Base-by-base conservation (phyloP, 225 moss, liverwort and hornwort species). In the Marchantia polymorpha region DNA sequence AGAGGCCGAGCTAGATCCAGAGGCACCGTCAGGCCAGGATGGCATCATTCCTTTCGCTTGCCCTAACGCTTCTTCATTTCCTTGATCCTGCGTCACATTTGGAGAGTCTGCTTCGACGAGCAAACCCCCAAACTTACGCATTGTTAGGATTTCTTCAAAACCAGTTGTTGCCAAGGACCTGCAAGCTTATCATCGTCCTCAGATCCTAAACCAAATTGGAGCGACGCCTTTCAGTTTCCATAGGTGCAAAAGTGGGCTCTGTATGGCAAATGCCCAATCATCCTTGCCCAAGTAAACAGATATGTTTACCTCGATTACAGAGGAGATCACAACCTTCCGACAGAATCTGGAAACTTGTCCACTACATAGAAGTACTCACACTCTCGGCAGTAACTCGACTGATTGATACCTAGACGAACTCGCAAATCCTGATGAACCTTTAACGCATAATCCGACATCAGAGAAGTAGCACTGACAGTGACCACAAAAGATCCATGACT, bases 21-120 rank as follows among this genome's bases (percentile, higher is more conserved):
- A 85, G 82, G 89, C 83, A 89, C 88, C 89, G 83, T 96, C 93
- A 81, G 89, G 91, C 91, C 93, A 94, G 74, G 83, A 91, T 89
- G 89, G 89, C 92, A 92, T 94, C 92, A 90, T 92, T 90, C 94
- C 92, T 87, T 87, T 86, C 63, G 78, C 73, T 83, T 82, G 80
- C 85, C 81, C 73, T 79, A 86, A 80, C 86, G 85, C 83, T 83
- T 88, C 88, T 81, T 80, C 87, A 87, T 83, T 85, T 86, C 89
- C 87, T 79, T 84, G 76, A 66, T 87, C 79, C 74, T 77, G 79
- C 69, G 64, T 73, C 78, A 79, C 79, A 72, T 84, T 58, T 67
- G 49, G 15, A 68, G 69, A 79, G 64, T 79, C 84, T 82, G 81
- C 79, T 80, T 59, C 81, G 58, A 77, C 81, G 54, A 71, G 74